phyloP scores from a whole-genome alignment of 129 eudicot species.

The Lonicera japonica region DNA sequence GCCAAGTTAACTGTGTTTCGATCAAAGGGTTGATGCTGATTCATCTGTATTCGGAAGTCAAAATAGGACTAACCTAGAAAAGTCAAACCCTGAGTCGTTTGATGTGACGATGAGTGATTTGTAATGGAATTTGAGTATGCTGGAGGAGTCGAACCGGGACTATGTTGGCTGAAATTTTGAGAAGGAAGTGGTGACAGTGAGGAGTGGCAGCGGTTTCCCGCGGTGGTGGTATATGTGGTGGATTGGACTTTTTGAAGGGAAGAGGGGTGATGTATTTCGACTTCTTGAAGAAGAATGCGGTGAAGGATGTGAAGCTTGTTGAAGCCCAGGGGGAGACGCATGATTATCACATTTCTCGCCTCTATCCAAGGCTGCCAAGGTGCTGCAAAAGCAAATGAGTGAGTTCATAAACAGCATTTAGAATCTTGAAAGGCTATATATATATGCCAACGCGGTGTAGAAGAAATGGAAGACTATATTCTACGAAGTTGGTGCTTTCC shows the following conservation, averaged over 20 bases:
- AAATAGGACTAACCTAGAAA: constrained; percentile 43
- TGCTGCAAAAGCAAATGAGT: constrained; percentile 54
- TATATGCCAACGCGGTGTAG: too few species aligned
- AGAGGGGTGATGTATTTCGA: constrained; percentile 68
- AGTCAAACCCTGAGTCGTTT: constrained; percentile 23
- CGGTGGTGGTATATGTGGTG: constrained; percentile 59
- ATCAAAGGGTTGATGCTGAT: constrained; percentile 52
- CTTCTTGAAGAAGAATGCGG: constrained; percentile 56
- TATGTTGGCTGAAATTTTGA: constrained; percentile 57
- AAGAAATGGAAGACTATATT: too few species aligned
- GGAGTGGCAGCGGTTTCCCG: constrained; percentile 63
- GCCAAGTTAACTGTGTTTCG: constrained; percentile 14
- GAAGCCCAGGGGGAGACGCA: constrained; percentile 62
- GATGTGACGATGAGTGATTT: constrained; percentile 65
- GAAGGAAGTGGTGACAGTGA: constrained; percentile 18
- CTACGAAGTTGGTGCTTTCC: too few species aligned
- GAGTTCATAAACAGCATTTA: constrained; percentile 37
- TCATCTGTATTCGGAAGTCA: constrained; percentile 84
- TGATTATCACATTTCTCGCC: constrained; percentile 66
- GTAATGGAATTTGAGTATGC: constrained; percentile 69
- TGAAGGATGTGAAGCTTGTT: constrained; percentile 38
- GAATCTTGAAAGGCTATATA: background rate
- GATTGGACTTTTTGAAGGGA: constrained; percentile 74
- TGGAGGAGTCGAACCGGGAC: constrained; percentile 64
- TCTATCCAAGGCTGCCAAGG: constrained; percentile 41